These are phyloP conservation scores for Ophiocordyceps camponoti-saundersi DNA, from an alignment of 2,329 filamentous ascomycete species.

Conservation along the genomic window DNA sequence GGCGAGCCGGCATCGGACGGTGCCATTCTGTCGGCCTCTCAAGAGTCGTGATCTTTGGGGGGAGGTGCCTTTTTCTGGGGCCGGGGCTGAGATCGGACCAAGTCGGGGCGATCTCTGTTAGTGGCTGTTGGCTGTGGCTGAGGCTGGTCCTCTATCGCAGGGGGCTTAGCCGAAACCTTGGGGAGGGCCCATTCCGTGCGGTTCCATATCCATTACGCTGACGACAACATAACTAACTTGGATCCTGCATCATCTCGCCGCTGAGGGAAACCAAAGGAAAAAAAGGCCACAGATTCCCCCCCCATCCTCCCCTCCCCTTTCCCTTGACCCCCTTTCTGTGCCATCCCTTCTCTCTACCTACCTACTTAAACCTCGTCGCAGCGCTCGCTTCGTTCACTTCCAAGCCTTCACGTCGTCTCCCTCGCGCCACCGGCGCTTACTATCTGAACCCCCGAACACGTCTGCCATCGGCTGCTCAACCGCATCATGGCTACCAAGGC, in stretches of 20 bases:
- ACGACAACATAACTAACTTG: not conserved
- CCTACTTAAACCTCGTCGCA: not conserved
- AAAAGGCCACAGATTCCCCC: not conserved
- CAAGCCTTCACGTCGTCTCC: not conserved
- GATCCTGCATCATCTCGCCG: not conserved
- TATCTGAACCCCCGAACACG: not conserved
- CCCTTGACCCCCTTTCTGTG: not conserved
- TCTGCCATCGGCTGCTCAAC: not conserved
- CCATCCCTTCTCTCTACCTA: not conserved
- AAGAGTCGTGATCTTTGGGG: not conserved
- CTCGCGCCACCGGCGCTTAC: not conserved
- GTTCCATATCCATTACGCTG: not conserved
- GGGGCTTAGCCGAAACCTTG: not conserved
- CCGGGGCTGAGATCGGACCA: not conserved
- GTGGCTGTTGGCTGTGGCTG: not conserved
- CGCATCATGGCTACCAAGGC: slow-evolving; percentile 50
- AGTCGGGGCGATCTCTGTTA: not conserved
- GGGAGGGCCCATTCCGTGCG: not conserved
- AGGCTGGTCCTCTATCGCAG: not conserved
- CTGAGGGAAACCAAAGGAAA: no score
- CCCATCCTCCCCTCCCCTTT: not conserved
- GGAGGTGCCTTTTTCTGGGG: not conserved
- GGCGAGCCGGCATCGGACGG: not conserved
- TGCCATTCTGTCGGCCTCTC: not conserved
- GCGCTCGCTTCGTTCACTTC: not conserved